phyloP scores from a whole-genome alignment of 1,284 basidiomycete species.

The Austropuccinia psidii region DNA sequence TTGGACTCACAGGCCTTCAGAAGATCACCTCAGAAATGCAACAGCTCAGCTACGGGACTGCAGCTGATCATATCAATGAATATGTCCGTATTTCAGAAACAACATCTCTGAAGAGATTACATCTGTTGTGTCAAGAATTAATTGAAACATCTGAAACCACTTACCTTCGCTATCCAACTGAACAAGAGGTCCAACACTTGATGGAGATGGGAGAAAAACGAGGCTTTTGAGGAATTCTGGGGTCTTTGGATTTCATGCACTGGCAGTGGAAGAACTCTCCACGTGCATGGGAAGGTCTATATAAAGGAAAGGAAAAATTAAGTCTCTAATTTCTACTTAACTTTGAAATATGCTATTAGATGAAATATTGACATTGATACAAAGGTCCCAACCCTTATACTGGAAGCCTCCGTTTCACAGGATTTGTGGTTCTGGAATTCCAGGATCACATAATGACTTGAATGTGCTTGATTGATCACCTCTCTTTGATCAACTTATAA shows the following conservation, averaged over 20 bases:
- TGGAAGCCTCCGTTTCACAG: background rate
- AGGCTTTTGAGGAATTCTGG: constrained; percentile 13
- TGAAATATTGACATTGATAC: background rate
- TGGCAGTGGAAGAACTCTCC: constrained; percentile 26
- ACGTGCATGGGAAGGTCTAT: background rate
- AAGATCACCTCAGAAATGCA: background rate
- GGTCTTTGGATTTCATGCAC: constrained; percentile 16
- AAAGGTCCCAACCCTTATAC: background rate
- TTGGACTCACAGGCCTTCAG: background rate
- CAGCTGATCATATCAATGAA: background rate
- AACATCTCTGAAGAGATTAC: background rate
- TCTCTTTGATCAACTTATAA: too few relatives aligned
- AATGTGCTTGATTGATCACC: too few relatives aligned
- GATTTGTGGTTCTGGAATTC: constrained; percentile 1
- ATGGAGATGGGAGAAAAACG: background rate
- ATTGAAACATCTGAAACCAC: background rate
- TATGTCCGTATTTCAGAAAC: background rate
- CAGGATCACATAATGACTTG: too few relatives aligned
- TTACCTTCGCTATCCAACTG: background rate
- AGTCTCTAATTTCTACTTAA: background rate
- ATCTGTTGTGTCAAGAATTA: background rate
- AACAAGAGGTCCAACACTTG: background rate
- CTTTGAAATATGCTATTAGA: background rate
- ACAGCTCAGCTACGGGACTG: background rate
- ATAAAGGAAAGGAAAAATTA: constrained; percentile 8